Percentiles rank a stretch among this genome's conserved stretches.
Conservation (phyloP, 345 rosid species). For the Ceriops decandra region DNA sequence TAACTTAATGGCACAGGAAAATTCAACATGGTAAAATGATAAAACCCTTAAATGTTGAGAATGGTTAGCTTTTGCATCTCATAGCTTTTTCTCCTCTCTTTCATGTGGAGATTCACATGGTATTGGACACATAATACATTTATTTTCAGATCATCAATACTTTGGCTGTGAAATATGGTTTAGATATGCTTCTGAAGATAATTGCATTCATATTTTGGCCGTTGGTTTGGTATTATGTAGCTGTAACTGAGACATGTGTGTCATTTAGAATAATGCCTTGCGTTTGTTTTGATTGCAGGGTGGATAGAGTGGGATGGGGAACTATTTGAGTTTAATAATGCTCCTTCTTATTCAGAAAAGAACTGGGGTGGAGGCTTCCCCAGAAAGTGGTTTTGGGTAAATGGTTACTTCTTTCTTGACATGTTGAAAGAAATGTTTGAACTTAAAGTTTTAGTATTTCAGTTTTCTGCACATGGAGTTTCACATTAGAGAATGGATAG, state of each 20-base stretch:
- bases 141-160: too few species aligned
- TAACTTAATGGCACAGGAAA: too few species aligned
- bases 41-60: too few species aligned
- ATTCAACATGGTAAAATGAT: too few species aligned
- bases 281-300: conserved; percentile 44
- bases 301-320: conserved; percentile 99
- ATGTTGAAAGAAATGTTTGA: conserved; percentile 12
- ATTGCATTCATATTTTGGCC: neutral
- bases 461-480: neutral
- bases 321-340: conserved; percentile 79
- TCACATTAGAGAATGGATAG: neutral
- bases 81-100: neutral
- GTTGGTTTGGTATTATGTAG: neutral
- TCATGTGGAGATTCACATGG: neutral
- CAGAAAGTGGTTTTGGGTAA: conserved; percentile 98
- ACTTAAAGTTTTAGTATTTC: neutral
- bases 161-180: too few species aligned
- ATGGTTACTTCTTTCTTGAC: conserved; percentile 15
- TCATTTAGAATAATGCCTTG: conserved; percentile 3
- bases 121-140: neutral
- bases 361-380: conserved; percentile 99
- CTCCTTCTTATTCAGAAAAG: conserved; percentile 96
- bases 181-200: neutral
- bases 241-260: neutral
- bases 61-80: neutral